These are phyloP conservation scores for Talaromyces wortmannii DNA, from an alignment of 495 filamentous ascomycete genomes.

Conservation along the genomic window DNA sequence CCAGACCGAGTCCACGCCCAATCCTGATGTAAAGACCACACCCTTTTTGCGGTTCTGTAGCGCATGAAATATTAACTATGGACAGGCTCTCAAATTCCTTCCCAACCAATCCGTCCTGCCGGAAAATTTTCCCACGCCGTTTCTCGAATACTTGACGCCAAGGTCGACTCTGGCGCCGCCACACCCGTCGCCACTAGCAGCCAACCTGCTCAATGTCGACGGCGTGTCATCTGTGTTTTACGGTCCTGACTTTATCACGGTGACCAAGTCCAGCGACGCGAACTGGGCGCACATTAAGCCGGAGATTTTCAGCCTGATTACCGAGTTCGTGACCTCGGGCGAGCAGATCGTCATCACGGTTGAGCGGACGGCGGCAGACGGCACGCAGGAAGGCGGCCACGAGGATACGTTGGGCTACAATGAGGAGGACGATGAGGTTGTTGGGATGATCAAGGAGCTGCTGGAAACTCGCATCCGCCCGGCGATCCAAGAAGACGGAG, in stretches of 20 bases:
- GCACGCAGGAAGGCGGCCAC: conserved; percentile 48
- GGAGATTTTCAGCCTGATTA: conserved; percentile 92
- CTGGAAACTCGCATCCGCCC: conserved; percentile 91
- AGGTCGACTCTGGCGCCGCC: conserved; percentile 82
- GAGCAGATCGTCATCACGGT: conserved; percentile 71
- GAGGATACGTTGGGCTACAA: conserved; percentile 68
- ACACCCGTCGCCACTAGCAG: conserved; percentile 88
- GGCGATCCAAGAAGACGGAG: conserved; percentile 94
- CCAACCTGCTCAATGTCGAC: conserved; percentile 82
- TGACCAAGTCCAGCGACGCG: conserved; percentile 79
- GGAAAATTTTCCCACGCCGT: conserved; percentile 59
- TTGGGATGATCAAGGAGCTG: conserved; percentile 98
- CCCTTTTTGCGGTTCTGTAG: no score
- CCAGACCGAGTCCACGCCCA: conserved; percentile 90
- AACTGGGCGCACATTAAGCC: conserved; percentile 95
- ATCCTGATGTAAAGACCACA: conserved; percentile 76
- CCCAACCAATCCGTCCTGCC: conserved; percentile 81
- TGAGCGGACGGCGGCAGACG: conserved; percentile 47
- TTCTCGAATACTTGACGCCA: conserved; percentile 85
- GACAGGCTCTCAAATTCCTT: conserved; percentile 79
- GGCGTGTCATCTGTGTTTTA: conserved; percentile 93
- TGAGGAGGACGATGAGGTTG: conserved; percentile 85
- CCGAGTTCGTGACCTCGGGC: conserved; percentile 77
- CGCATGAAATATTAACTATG: background rate
- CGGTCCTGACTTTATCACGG: conserved; percentile 91